Evolutionary conservation across 1,139 yeast genomes (phyloP).

Genomic region (Geotrichum klebahnii): DNA sequence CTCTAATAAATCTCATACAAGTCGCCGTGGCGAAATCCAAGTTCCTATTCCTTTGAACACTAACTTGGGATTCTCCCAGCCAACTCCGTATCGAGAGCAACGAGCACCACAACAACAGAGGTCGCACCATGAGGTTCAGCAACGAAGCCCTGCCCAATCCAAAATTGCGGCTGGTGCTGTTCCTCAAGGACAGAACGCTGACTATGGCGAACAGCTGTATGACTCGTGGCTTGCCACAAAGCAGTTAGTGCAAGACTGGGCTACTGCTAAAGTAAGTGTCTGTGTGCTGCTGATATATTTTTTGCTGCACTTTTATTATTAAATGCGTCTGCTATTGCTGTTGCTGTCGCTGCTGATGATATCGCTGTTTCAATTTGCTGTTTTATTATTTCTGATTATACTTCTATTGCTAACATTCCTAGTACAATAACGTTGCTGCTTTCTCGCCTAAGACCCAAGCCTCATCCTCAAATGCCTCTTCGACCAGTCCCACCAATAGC

Average conservation of each 20-base stretch:
- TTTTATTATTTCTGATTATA: background rate
- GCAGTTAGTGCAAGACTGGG: constrained; percentile 13
- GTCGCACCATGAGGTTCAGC: background rate
- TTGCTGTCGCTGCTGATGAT: background rate
- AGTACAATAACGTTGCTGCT: constrained; percentile 2
- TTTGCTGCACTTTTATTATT: constrained; percentile 12
- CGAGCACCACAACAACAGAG: background rate
- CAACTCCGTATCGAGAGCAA: background rate
- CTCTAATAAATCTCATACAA: constrained; percentile 1
- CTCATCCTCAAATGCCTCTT: background rate
- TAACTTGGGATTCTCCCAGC: constrained; percentile 5
- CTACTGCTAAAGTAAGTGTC: constrained; percentile 14
- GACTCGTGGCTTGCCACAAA: constrained; percentile 16
- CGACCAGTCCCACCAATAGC: background rate
- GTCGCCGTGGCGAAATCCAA: constrained; percentile 12
- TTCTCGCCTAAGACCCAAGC: background rate
- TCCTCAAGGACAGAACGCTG: constrained; percentile 3
- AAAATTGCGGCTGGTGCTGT: constrained; percentile 1
- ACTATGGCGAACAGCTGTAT: constrained; percentile 15
- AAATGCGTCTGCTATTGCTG: background rate
- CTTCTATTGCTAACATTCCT: constrained; percentile 1
- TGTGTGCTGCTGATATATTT: constrained; percentile 9
- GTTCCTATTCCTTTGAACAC: constrained; percentile 11
- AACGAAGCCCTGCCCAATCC: background rate
- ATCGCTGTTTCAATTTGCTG: background rate